Evolutionary conservation across 75 land plant genomes (phyloP), one percentile per base, ranked within the genome.

Genomic region (Picea sitchensis): DNA sequence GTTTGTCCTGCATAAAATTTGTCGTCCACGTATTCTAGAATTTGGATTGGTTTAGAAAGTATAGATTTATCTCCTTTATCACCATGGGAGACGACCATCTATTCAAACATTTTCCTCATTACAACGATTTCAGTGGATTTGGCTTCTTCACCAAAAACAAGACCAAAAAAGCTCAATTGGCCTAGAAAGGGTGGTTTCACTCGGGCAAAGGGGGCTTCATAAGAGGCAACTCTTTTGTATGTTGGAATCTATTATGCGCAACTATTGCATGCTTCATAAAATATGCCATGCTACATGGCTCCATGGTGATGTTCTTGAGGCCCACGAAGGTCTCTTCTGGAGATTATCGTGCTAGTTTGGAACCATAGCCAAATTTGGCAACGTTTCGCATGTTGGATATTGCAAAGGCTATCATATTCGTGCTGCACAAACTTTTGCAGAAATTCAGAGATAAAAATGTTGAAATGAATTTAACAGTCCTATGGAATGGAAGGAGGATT

Each of bases 241-340:
- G 30, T 47, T n/a, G 30, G 58, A 20, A 9, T 18, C 3, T 44
- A 12, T 20, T 51, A 14, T 73, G 75, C 75, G 18, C 47, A 2
- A 76, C 82, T 21, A 83, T 79, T 1, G 83, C 83, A 0, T 85
- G 85, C 80, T 83, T 87, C 82, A 78, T 87, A 77, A 82, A 84
- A 7, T 82, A 83, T 74, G 71, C 83, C 65, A 87, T 85, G 56
- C 83, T 91, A 21, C 89, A 89, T 34, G 89, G 86, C 18, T 81
- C 83, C 5, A 79, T 83, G 14, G 26, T 69, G 80, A 84, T 83
- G 56, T 54, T 72, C 76, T 0, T 57, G 61, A 41, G 78, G 14
- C 72, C 23, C 14, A 56, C 44, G 8, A 68, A 75, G 5, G 13
- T 30, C 18, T 6, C 47, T 9, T n/a, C 44, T 38, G 64, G 14